phyloP scores from a whole-genome alignment of 441 rosid genomes.

The Pelargonium citronellum region DNA sequence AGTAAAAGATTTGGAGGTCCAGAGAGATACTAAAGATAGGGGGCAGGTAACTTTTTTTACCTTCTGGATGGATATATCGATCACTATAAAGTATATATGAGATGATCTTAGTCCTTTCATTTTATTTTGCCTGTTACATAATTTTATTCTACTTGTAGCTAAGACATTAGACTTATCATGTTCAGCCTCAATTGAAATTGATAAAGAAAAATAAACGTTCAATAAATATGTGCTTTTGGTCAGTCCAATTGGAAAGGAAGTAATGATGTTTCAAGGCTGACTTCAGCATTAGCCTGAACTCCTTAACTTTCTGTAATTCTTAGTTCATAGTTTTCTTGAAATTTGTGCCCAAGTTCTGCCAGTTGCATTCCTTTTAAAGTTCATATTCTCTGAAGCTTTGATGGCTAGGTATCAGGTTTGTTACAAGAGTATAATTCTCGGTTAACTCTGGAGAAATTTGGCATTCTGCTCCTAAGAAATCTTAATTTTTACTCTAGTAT shows the following conservation, averaged over 20 bases:
- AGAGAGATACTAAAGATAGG: constrained; percentile 80
- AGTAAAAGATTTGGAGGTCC: constrained; percentile 81
- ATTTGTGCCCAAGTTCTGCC: neutral
- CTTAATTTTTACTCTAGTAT: neutral
- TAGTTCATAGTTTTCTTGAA: neutral
- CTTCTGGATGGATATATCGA: neutral
- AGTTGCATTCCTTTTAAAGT: neutral
- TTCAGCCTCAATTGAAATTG: neutral
- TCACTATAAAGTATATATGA: neutral
- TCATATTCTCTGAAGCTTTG: neutral
- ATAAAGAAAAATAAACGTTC: neutral
- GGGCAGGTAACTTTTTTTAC: constrained; percentile 53
- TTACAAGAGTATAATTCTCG: neutral
- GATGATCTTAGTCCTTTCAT: constrained; percentile 3
- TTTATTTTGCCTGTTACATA: neutral
- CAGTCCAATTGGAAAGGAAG: neutral
- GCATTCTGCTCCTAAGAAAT: neutral
- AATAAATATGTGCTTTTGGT: neutral
- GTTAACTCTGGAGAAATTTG: neutral
- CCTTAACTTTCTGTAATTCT: neutral
- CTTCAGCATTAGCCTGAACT: neutral
- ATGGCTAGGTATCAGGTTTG: too few relatives aligned
- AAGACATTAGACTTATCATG: neutral
- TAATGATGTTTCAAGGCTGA: neutral
- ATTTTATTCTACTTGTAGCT: constrained; percentile 1